Conservation (phyloP, 371 early-diverging fungal species). For the Massospora cicadina region DNA sequence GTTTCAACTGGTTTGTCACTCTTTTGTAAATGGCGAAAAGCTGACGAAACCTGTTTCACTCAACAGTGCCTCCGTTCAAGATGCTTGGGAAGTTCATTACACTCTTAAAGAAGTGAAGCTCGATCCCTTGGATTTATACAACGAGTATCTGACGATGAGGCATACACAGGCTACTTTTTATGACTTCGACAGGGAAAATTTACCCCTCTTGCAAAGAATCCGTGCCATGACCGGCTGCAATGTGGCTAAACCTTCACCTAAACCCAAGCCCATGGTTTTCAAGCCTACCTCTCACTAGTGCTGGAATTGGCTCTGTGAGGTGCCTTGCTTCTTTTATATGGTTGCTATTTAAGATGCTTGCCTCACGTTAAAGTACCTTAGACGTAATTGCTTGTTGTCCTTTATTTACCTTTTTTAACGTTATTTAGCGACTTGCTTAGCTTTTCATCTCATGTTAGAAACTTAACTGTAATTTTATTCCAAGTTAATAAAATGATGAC, state of each 20-base stretch:
- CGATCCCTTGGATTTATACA: background rate
- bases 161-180: constrained; percentile 14
- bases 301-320: too few relatives aligned
- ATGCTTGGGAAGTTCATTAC: constrained; percentile 17
- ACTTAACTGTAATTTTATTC: too few relatives aligned
- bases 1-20: constrained; percentile 15
- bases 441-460: too few relatives aligned
- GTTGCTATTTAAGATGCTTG: too few relatives aligned
- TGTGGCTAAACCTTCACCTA: background rate
- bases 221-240: background rate
- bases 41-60: constrained; percentile 12
- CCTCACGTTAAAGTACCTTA: too few relatives aligned
- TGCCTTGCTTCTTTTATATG: too few relatives aligned
- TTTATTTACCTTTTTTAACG: too few relatives aligned
- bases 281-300: background rate
- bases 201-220: background rate
- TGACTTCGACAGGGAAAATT: background rate
- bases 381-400: too few relatives aligned
- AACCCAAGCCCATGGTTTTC: background rate
- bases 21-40: constrained; percentile 15
- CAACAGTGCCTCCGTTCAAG: background rate
- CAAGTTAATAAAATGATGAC: too few relatives aligned
- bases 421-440: too few relatives aligned
- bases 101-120: background rate
- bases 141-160: constrained; percentile 14